Conservation (phyloP, 495 filamentous ascomycete species). For the Aspergillus cristatus region DNA sequence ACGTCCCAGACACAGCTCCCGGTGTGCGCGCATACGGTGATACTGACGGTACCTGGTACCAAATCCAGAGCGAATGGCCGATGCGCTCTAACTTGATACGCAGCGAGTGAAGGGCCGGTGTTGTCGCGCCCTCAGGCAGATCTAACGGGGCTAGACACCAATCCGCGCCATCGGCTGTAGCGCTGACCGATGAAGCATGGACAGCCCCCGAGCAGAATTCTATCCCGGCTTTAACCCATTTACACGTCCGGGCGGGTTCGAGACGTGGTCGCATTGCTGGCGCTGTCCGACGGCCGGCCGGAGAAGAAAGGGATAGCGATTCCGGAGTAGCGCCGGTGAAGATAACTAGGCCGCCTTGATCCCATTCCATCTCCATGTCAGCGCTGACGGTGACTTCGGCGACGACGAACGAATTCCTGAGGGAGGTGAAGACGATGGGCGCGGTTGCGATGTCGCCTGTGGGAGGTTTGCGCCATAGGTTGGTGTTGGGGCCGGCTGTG, state of each 20-base stretch:
- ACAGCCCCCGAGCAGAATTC: conserved; percentile 44
- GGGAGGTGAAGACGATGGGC: conserved; percentile 47
- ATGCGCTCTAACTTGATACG: conserved; percentile 52
- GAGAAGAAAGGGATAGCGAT: conserved; percentile 19
- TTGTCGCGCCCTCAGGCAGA: conserved; percentile 11
- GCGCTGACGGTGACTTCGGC: conserved; percentile 52
- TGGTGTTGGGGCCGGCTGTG: conserved; percentile 46
- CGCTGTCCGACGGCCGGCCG: conserved; percentile 9
- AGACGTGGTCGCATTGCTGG: too few species aligned
- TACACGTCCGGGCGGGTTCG: conserved; percentile 23
- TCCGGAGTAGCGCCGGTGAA: conserved; percentile 62
- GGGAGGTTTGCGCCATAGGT: conserved; percentile 46
- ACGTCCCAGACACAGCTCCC: conserved; percentile 35
- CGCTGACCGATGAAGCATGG: conserved; percentile 46
- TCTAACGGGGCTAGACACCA: conserved; percentile 44
- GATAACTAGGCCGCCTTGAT: conserved; percentile 65
- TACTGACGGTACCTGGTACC: conserved; percentile 39
- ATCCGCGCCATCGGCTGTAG: conserved; percentile 48
- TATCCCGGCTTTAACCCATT: conserved; percentile 54
- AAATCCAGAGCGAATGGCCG: conserved; percentile 48
- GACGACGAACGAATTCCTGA: conserved; percentile 43
- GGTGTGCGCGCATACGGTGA: conserved; percentile 26
- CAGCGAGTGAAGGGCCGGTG: conserved; percentile 28
- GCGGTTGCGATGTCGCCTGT: conserved; percentile 47
- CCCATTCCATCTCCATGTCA: conserved; percentile 53